Base-by-base conservation (phyloP, 805 yeast species). In the Starmerella lactis-condensi region DNA sequence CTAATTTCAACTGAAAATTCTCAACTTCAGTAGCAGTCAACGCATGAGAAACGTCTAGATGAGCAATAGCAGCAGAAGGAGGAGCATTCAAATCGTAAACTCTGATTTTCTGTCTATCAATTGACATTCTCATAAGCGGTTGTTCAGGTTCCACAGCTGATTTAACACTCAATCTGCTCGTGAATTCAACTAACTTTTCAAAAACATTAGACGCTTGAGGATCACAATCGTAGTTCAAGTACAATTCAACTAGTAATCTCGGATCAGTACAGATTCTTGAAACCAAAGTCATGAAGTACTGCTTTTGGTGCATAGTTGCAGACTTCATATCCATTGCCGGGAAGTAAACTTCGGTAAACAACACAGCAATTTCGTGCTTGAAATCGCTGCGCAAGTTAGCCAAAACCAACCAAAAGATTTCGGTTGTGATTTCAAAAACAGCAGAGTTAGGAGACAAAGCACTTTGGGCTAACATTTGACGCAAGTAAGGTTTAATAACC, bases 191-290 rank as follows among this genome's bases (percentile, higher is more conserved):
- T 26, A 82, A 61, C 30, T 70, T 62, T 54, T 89, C 98, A 54
- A 83, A 79, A 30, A 83, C 62, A 51, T 89, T 89, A 63, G 73
- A 67, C 13, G 64, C 60, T 2, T 67, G 56, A 20, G 70, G 59
- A 50, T 82, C 93, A 60, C 99, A 89, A 53, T 89, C 99, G 52
- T 89, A 91, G 54, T 89, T 89, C 46, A 89, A 64, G 50, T 85
- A 89, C 36, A 89, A 70, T 56, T 89, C 99, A 36, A 91, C 79
- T 39, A 91, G 58, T 13, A 91, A 74, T 38, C 92, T 65, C 26
- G 96, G 92, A 54, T 85, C 93, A 40, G 71, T 70, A 49, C 92
- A 75, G 23, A 89, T 55, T 42, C 92, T 64, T 44, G 77, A 76
- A 17, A 91, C 63, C n/a, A 85, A 65, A 9, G 75, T 67, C 37